Evolutionary conservation across 306 rosid species (phyloP), one percentile per base, ranked within the genome.

Genomic region (Trifolium dubium): DNA sequence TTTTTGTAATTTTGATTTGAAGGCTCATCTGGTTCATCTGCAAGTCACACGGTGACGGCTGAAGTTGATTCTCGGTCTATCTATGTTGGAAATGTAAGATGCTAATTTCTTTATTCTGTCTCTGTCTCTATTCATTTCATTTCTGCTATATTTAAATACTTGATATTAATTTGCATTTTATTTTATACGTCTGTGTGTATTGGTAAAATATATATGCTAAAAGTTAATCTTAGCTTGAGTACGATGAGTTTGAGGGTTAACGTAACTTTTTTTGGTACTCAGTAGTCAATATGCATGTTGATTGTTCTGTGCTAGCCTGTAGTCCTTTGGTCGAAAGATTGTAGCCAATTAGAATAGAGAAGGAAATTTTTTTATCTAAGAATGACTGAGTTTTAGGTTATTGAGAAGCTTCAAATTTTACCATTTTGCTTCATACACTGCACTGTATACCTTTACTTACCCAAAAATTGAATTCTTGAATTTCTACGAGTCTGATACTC

Each of bases 1-100:
- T 10, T 23, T 55, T 55, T 37, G 31, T 10, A 17, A n/a, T 53
- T 84, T 61, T 84, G 67, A 67, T 49, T 78, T 80, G 84, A 80
- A 91, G 94, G 62, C 34, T 23, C 62, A 28, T 54, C 32, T 54
- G 13, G 87, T 82, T 63, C 84, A 46, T 81, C 95, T 81, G 90
- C 87, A 64, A 87, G 81, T 62, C 95, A 85, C 64, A 86, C 88
- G 80, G 85, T 84, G 72, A 83, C 83, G 85, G 91, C 87, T 83
- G 92, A 91, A 85, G 91, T 87, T 81, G 94, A 88, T 89, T 10
- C 92, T 32, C 84, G 90, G 60, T 88, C 97, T 15, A 81, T 91
- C 69, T 89, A 89, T 74, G 95, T 91, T 81, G 97, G 95, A 64
- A 89, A 91, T 84, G 97, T 91, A 83, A 85, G 93, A 64, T 73